Conservation (phyloP, 2,329 filamentous ascomycete species). For the Fusarium temperatum region DNA sequence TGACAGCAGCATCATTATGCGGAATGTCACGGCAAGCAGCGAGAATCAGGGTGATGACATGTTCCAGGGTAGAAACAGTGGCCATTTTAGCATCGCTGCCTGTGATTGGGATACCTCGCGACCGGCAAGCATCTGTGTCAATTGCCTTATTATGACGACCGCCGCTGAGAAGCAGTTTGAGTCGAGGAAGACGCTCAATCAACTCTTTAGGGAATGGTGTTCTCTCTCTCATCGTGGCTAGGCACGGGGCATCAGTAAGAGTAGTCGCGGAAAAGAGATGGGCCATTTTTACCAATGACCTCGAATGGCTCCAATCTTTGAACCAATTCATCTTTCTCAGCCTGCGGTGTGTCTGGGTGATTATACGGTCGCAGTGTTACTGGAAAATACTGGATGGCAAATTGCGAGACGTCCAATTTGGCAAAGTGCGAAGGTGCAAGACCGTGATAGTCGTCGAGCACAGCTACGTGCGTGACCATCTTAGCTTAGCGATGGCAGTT, state of each 20-base stretch:
- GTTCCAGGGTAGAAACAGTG: not conserved
- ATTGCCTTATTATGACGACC: slow-evolving; percentile 2
- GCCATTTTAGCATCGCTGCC: not conserved
- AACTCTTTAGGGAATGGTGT: not conserved
- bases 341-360: not conserved
- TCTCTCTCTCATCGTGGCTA: not conserved
- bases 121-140: not conserved
- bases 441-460: slow-evolving; percentile 1
- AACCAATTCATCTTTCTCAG: not conserved
- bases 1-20: not conserved
- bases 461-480: not conserved
- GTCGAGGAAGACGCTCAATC: not conserved
- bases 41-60: not conserved
- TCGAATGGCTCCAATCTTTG: not conserved
- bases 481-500: not conserved
- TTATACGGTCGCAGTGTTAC: not conserved
- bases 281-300: not conserved
- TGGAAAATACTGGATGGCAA: not conserved
- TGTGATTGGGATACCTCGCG: not conserved
- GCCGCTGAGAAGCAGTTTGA: not conserved
- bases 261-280: too few species aligned
- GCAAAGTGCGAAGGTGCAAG: not conserved
- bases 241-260: too few species aligned
- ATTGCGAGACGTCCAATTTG: not conserved
- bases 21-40: not conserved